A percentile compares a stretch with the other conserved stretches of the same genome.
These are phyloP conservation scores for Beauveria asiatica DNA, from an alignment of 2,329 filamentous ascomycete species.

Conservation along the genomic window DNA sequence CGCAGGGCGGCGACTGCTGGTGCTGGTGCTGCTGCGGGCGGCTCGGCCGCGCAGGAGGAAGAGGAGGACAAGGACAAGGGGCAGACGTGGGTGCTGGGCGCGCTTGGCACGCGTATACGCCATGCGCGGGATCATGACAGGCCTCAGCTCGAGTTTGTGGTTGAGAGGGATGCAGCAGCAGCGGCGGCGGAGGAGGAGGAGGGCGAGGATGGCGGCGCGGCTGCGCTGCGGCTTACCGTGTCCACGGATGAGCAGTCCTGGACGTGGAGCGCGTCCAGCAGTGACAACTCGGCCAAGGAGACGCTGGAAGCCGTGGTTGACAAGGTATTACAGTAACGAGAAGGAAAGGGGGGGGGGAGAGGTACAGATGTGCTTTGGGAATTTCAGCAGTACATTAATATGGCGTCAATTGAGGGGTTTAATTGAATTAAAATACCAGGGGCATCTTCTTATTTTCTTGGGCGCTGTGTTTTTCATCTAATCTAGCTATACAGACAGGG, in stretches of 20 bases:
- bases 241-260: constrained; percentile 16
- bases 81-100: constrained; percentile 21
- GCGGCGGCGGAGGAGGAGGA: too few species aligned
- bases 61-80: background rate
- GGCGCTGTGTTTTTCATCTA: background rate
- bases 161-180: background rate
- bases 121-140: constrained; percentile 18
- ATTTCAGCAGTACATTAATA: background rate
- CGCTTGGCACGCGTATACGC: constrained; percentile 26
- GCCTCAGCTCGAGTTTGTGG: background rate
- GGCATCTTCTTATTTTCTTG: background rate
- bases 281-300: constrained; percentile 11
- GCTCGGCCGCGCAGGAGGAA: background rate
- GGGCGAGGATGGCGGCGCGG: background rate
- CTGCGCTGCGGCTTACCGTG: background rate
- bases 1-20: constrained; percentile 10
- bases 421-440: background rate
- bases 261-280: constrained; percentile 21
- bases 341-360: too few species aligned
- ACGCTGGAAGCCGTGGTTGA: constrained; percentile 19
- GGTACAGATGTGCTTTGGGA: too few species aligned
- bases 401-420: background rate
- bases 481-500: background rate
- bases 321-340: background rate
- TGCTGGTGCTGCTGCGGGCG: too few species aligned